A percentile compares a stretch with the other conserved stretches of the same genome.
Conservation (phyloP, 2,329 filamentous ascomycete genomes). For the Colletotrichum lupini region DNA sequence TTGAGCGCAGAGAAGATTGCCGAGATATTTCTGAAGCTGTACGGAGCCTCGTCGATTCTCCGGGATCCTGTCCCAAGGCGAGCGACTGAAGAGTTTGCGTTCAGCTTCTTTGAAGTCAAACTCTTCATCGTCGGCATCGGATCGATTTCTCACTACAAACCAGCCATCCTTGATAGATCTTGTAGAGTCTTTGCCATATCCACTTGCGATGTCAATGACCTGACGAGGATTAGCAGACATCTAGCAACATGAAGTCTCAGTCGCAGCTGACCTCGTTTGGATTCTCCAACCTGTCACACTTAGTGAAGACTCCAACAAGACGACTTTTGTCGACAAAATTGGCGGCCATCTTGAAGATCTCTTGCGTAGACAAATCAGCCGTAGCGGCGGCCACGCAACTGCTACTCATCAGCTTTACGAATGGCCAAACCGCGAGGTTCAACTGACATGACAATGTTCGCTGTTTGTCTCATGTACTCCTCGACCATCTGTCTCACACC, state of each 20-base stretch:
- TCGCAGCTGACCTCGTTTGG: constrained; percentile 31
- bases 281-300: constrained; percentile 46
- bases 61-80: constrained; percentile 43
- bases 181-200: constrained; percentile 3
- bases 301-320: constrained; percentile 51
- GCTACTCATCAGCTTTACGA: background rate
- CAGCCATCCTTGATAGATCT: constrained; percentile 41
- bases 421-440: rapidly evolving
- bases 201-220: constrained; percentile 30
- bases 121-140: constrained; percentile 36
- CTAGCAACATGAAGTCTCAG: too few relatives aligned
- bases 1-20: constrained; percentile 45
- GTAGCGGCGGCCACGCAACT: constrained; percentile 49
- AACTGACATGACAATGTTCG: constrained; percentile 52
- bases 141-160: constrained; percentile 51
- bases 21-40: constrained; percentile 44
- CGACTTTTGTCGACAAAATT: constrained; percentile 42
- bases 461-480: constrained; percentile 47
- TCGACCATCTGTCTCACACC: constrained; percentile 46
- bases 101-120: constrained; percentile 44
- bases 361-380: constrained; percentile 45
- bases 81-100: constrained; percentile 40
- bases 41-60: constrained; percentile 41
- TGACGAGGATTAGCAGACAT: background rate
- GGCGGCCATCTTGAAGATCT: constrained; percentile 43